Conservation (phyloP, 2,329 filamentous ascomycete genomes). For the Botrytis sinoallii region DNA sequence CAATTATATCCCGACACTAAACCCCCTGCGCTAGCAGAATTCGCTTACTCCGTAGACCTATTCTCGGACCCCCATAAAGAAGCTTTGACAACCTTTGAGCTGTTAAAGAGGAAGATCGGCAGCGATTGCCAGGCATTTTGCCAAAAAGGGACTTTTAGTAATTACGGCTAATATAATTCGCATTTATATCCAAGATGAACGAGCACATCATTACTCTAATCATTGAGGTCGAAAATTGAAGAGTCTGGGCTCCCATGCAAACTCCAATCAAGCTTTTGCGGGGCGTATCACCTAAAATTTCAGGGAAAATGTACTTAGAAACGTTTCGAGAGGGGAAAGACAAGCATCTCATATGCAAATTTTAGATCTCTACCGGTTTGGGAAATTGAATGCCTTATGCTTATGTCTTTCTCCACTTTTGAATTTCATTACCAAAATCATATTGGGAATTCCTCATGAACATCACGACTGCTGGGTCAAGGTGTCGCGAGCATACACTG, state of each 20-base stretch:
- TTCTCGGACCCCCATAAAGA: not conserved
- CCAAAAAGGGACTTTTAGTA: not conserved
- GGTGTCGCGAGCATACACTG: not conserved
- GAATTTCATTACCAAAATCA: not conserved
- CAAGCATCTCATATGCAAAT: not conserved
- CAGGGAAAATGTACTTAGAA: not conserved
- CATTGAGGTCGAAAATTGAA: not conserved
- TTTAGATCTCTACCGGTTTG: not conserved
- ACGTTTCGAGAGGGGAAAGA: not conserved
- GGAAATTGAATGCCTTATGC: not conserved
- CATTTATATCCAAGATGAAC: not conserved
- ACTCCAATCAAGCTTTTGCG: not conserved
- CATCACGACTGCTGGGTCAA: not conserved
- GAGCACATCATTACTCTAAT: not conserved
- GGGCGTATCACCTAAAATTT: not conserved
- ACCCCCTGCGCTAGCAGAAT: not conserved
- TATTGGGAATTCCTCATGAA: not conserved
- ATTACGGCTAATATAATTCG: not conserved
- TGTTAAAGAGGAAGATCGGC: not conserved
- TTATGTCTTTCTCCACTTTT: not conserved
- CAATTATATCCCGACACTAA: not conserved
- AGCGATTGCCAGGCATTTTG: not conserved
- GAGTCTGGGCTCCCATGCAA: not conserved
- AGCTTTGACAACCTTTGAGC: not conserved
- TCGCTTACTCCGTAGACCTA: not conserved